These are phyloP conservation scores for Suhomyces sp. DNA, from an alignment of 805 yeast species.

Conservation along the genomic window DNA sequence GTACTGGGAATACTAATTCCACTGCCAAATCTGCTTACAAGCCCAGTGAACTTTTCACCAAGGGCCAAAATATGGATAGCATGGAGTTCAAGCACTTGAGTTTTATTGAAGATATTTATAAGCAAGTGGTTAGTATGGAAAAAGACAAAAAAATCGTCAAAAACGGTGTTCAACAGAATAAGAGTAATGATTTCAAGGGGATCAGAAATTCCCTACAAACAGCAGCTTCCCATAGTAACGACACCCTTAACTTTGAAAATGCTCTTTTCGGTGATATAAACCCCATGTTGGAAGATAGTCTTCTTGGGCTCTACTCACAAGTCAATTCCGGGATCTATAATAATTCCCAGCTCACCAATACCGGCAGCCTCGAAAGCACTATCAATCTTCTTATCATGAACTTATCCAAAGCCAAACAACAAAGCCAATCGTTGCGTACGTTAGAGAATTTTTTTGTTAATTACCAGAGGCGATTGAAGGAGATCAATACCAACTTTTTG, in stretches of 20 bases:
- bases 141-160: not conserved
- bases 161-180: not conserved
- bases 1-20: slow-evolving; percentile 21
- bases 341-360: slow-evolving; percentile 57
- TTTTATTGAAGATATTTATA: slow-evolving; percentile 32
- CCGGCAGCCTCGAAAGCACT: slow-evolving; percentile 53
- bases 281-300: slow-evolving; percentile 46
- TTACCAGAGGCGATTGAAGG: slow-evolving; percentile 36
- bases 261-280: slow-evolving; percentile 63
- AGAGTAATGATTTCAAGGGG: not conserved
- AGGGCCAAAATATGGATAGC: slow-evolving; percentile 16
- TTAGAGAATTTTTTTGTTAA: slow-evolving; percentile 53
- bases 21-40: slow-evolving; percentile 12
- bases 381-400: slow-evolving; percentile 54
- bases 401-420: slow-evolving; percentile 56
- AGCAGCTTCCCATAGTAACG: not conserved
- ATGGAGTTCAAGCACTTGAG: slow-evolving; percentile 34
- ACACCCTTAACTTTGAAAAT: slow-evolving; percentile 43
- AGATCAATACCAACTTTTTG: slow-evolving; percentile 23
- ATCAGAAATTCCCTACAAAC: not conserved
- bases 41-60: not conserved
- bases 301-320: slow-evolving; percentile 47
- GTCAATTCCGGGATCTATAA: slow-evolving; percentile 54
- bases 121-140: not conserved
- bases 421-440: slow-evolving; percentile 52